phyloP scores from a whole-genome alignment of 495 filamentous ascomycete species.

The Patellaria atrata region DNA sequence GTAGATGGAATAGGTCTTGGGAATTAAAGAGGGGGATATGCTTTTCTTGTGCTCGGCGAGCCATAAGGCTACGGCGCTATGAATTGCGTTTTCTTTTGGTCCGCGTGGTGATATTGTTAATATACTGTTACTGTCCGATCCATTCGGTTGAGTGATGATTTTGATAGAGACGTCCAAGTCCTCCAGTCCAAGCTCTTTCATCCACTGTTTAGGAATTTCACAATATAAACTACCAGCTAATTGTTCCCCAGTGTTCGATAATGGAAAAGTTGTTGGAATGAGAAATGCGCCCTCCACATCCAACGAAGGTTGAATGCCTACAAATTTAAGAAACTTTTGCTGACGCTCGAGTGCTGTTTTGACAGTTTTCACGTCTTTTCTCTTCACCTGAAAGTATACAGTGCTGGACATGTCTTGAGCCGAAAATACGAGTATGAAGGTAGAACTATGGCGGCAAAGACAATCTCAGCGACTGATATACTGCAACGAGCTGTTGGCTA shows the following conservation, averaged over 20 bases:
- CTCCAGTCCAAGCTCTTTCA: slow-evolving; percentile 1
- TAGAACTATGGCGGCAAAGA: too few species aligned
- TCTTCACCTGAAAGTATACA: too few species aligned
- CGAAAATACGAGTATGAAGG: too few species aligned
- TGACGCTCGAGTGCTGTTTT: slow-evolving; percentile 11
- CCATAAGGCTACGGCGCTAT: slow-evolving; percentile 7
- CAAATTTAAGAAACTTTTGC: slow-evolving; percentile 3
- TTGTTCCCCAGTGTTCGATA: neutral
- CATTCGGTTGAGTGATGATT: neutral
- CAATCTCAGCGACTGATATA: too few species aligned
- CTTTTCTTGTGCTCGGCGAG: slow-evolving; percentile 3
- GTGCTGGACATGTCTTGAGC: too few species aligned
- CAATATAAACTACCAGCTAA: neutral
- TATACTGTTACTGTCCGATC: too few species aligned
- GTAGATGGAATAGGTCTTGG: slow-evolving; percentile 48
- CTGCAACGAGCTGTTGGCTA: too few species aligned
- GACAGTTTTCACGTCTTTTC: slow-evolving; percentile 8
- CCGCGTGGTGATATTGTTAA: neutral
- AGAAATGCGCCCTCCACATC: neutral
- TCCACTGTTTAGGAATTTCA: neutral
- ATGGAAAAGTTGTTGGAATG: slow-evolving; percentile 6
- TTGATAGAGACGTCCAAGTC: neutral
- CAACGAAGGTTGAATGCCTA: slow-evolving; percentile 3
- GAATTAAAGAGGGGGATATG: slow-evolving; percentile 3
- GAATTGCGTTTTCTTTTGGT: slow-evolving; percentile 2